phyloP scores from a whole-genome alignment of 1,284 basidiomycete species.

The Exobasidium cylindrosporum region DNA sequence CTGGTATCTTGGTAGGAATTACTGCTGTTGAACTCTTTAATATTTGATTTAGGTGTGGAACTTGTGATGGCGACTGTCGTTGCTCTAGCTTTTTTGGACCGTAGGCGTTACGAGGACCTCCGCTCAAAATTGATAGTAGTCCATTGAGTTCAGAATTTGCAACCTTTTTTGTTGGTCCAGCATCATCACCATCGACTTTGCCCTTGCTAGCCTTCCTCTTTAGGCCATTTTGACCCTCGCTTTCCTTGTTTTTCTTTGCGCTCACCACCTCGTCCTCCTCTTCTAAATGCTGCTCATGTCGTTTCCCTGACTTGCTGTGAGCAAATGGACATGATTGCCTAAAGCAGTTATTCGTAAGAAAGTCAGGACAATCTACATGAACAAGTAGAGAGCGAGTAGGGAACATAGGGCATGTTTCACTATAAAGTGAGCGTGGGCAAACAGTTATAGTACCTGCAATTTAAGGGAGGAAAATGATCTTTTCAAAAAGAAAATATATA shows the following conservation, averaged over 20 bases:
- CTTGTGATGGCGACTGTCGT: not conserved
- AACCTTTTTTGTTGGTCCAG: not conserved
- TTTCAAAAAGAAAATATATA: not conserved
- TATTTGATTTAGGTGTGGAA: too few relatives aligned
- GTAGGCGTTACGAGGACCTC: slow-evolving; percentile 1
- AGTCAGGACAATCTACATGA: slow-evolving; percentile 9
- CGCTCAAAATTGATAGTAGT: not conserved
- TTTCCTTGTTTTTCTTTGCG: not conserved
- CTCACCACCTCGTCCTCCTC: not conserved
- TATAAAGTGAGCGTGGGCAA: too few relatives aligned
- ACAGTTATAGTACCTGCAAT: too few relatives aligned
- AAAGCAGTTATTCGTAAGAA: not conserved
- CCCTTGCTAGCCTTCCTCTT: not conserved
- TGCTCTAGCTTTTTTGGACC: not conserved
- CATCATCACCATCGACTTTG: not conserved
- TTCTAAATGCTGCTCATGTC: not conserved
- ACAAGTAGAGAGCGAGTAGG: slow-evolving; percentile 9
- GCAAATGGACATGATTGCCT: slow-evolving; percentile 4
- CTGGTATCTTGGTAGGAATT: too few relatives aligned
- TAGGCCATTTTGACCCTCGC: not conserved
- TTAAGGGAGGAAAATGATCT: too few relatives aligned
- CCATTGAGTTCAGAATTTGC: not conserved
- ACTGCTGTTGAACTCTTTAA: too few relatives aligned
- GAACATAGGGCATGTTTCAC: too few relatives aligned
- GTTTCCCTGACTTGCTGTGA: not conserved